Conservation (phyloP, 441 rosid genomes). For the Erysimum cheiri region DNA sequence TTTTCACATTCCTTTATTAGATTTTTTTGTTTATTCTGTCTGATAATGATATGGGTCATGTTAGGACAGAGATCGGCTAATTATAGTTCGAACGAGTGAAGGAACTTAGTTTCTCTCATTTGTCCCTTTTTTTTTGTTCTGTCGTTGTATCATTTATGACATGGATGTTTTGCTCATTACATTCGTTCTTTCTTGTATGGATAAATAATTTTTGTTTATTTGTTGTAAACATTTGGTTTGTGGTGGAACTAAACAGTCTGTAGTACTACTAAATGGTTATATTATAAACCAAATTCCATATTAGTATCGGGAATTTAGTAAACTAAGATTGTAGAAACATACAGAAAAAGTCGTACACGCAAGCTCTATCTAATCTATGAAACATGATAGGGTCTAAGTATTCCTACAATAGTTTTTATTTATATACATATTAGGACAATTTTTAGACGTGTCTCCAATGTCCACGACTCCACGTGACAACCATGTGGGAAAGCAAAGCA, state of each 20-base stretch:
- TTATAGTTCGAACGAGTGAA: constrained; percentile 19
- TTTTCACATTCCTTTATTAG: constrained; percentile 48
- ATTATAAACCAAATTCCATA: no score
- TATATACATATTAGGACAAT: no score
- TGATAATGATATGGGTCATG: constrained; percentile 13
- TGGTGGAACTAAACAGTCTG: background rate
- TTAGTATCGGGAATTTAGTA: no score
- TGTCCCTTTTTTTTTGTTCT: background rate
- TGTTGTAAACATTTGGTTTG: background rate
- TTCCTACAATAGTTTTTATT: background rate
- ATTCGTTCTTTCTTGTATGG: constrained; percentile 7
- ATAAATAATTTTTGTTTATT: background rate
- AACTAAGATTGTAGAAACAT: background rate
- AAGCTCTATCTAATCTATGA: background rate
- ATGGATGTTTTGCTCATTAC: constrained; percentile 20
- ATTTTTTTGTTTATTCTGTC: constrained; percentile 27
- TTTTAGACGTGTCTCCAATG: background rate
- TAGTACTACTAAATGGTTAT: no score
- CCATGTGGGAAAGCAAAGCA: constrained; percentile 9
- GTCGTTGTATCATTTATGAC: constrained; percentile 27
- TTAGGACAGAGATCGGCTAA: constrained; percentile 24
- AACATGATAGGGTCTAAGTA: background rate
- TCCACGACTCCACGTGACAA: background rate
- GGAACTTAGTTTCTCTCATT: constrained; percentile 18
- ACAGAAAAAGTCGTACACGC: background rate